phyloP scores from a whole-genome alignment of 192 early-diverging fungal genomes.

The Cetraspora pellucida region DNA sequence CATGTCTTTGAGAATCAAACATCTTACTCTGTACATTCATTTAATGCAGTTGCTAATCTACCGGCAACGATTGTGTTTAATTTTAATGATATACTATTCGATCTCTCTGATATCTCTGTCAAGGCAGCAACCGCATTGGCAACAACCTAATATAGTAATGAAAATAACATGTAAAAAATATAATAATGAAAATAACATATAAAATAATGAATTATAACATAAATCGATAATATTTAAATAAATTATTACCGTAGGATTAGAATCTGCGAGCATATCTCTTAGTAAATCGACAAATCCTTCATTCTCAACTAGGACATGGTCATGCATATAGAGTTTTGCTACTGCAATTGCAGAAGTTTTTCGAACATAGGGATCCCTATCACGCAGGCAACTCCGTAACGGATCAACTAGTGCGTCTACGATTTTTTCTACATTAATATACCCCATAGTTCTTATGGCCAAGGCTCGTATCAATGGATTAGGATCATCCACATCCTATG shows the following conservation, averaged over 20 bases:
- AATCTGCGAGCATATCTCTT: constrained; percentile 80
- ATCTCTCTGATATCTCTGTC: constrained; percentile 91
- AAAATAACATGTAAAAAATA: background rate
- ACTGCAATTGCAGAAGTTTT: constrained; percentile 96
- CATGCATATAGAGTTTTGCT: constrained; percentile 91
- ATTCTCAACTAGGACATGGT: constrained; percentile 79
- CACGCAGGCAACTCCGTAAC: constrained; percentile 76
- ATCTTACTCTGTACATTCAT: constrained; percentile 91
- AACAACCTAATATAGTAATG: constrained; percentile 68
- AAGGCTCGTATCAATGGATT: constrained; percentile 95
- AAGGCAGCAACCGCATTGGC: constrained; percentile 94
- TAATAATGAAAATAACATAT: background rate
- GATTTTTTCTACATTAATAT: constrained; percentile 92
- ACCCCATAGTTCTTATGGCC: constrained; percentile 97
- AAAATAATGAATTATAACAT: background rate
- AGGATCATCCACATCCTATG: constrained; percentile 83
- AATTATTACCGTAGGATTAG: constrained; percentile 79
- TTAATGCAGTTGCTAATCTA: constrained; percentile 89
- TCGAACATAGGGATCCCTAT: constrained; percentile 94
- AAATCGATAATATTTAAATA: background rate
- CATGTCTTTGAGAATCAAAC: background rate
- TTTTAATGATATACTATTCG: constrained; percentile 81
- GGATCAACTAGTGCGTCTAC: constrained; percentile 84
- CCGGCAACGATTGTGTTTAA: constrained; percentile 85
- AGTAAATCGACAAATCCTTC: constrained; percentile 91